Evolutionary conservation across 2,329 filamentous ascomycete species (phyloP).

Genomic region (Exophiala alcalophila): DNA sequence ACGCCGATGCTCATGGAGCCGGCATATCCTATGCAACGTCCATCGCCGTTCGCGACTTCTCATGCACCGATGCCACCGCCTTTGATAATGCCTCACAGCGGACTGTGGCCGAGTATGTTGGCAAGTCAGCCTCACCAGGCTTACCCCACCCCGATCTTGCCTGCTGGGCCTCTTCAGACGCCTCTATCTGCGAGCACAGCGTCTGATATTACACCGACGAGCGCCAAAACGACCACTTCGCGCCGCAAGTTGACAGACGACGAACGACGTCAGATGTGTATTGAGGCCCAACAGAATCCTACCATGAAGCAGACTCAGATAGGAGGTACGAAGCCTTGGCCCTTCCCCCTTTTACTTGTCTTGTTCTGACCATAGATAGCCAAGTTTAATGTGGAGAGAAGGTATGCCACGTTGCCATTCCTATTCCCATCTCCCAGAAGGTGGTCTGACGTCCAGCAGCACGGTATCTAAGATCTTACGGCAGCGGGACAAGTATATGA

Average conservation of each 20-base stretch:
- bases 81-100: conserved; percentile 63
- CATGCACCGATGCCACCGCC: conserved; percentile 49
- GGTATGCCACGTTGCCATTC: too few relatives aligned
- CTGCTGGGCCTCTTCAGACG: conserved; percentile 52
- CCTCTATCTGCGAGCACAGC: conserved; percentile 42
- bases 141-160: conserved; percentile 61
- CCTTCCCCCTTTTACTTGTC: conserved; percentile 2
- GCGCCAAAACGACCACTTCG: conserved; percentile 51
- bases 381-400: conserved; percentile 94
- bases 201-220: conserved; percentile 39
- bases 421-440: too few relatives aligned
- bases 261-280: conserved; percentile 88
- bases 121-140: conserved; percentile 43
- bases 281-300: conserved; percentile 87
- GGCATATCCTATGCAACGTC: conserved; percentile 54
- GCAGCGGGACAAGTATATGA: conserved; percentile 91
- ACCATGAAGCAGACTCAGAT: conserved; percentile 94
- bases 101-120: conserved; percentile 74
- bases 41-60: conserved; percentile 55
- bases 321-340: conserved; percentile 66
- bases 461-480: conserved; percentile 98
- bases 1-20: conserved; percentile 60
- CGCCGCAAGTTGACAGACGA: conserved; percentile 87
- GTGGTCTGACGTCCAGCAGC: conserved; percentile 49
- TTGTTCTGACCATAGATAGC: conserved; percentile 50